phyloP scores from a whole-genome alignment of 352 stramenopile genomes.

The Phytophthora boehmeriae region DNA sequence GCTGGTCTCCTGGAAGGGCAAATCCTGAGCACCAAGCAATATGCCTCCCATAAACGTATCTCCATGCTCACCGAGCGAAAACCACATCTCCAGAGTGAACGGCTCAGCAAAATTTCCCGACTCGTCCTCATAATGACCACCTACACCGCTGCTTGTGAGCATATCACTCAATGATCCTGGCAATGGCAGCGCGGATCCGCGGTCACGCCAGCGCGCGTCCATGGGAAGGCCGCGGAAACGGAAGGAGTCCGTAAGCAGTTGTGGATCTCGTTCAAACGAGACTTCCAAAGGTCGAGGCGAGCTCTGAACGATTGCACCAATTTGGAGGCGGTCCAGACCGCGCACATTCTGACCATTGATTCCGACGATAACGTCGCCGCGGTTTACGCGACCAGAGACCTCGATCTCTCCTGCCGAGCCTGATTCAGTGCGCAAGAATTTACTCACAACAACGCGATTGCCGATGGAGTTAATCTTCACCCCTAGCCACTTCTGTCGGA shows the following conservation, averaged over 20 bases:
- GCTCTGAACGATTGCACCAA: conserved; percentile 64
- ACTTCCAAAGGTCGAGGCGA: conserved; percentile 60
- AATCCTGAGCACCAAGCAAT: conserved; percentile 66
- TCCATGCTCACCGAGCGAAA: conserved; percentile 59
- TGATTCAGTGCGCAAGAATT: conserved; percentile 63
- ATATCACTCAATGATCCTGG: conserved; percentile 48
- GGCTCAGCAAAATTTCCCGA: conserved; percentile 18
- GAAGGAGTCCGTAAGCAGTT: conserved; percentile 59
- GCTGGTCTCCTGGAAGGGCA: conserved; percentile 44
- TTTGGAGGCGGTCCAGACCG: conserved; percentile 65
- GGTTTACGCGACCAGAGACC: conserved; percentile 55
- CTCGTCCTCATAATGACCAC: conserved; percentile 20
- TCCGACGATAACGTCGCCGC: conserved; percentile 66
- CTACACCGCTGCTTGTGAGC: conserved; percentile 26
- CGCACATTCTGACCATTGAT: conserved; percentile 68
- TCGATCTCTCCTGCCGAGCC: conserved; percentile 75
- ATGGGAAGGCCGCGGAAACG: conserved; percentile 59
- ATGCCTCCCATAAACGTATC: conserved; percentile 64
- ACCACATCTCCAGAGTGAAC: conserved; percentile 75
- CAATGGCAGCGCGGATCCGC: conserved; percentile 53
- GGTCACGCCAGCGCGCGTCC: conserved; percentile 64
- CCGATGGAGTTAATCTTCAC: conserved; percentile 83
- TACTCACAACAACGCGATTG: conserved; percentile 73
- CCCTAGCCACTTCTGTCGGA: conserved; percentile 75
- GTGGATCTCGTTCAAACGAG: conserved; percentile 57